Evolutionary conservation across 2,329 filamentous ascomycete species (phyloP), one percentile per base, ranked within the genome.

Genomic region (Ilyonectria robusta): DNA sequence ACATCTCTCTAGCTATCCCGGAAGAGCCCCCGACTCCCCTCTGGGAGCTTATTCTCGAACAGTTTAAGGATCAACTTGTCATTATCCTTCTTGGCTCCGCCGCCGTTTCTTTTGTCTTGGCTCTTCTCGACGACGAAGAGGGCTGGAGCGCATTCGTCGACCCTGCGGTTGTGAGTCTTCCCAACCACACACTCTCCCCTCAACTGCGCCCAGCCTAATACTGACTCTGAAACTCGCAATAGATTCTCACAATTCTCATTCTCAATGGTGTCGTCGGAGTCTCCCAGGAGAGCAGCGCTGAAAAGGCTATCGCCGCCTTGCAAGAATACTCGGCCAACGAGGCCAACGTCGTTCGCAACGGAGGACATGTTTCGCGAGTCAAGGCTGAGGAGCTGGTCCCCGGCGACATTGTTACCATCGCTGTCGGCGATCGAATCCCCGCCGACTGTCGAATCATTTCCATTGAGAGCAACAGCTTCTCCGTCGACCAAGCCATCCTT

Each of bases 311-410:
- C 80, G 95, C 96, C 29, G 96, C 96, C 50, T 89, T 99, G 64
- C 96, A 99, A 83, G 95, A 99, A 88, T 99, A 99, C 84, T 98
- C 95, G 33, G 96, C 96, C 78, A 99, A 98, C 82, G 94, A 97
- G 82, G 95, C 96, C 75, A 99, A 95, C 79, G 95, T 97, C 59
- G 82, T 97, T 66, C 93, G 96, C 77, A 91, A 95, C 83, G 82
- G 84, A 75, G 94, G 95, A 57, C 89, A 92, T 75, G 85, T 95
- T 69, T 89, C 91, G 71, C 90, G 93, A 73, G 85, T 99, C 84
- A 97, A 96, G 86, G 96, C 96, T n/a, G 96, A 99, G 77, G 94
- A 98, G 72, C 84, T 99, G 74, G 96, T 99, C 26, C 96, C 97
- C 13, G 96, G 96, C 77, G 96, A 99, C 79, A 90, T 99, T 66